phyloP scores from a whole-genome alignment of 1,284 basidiomycete genomes.

The Tremellales sp. region DNA sequence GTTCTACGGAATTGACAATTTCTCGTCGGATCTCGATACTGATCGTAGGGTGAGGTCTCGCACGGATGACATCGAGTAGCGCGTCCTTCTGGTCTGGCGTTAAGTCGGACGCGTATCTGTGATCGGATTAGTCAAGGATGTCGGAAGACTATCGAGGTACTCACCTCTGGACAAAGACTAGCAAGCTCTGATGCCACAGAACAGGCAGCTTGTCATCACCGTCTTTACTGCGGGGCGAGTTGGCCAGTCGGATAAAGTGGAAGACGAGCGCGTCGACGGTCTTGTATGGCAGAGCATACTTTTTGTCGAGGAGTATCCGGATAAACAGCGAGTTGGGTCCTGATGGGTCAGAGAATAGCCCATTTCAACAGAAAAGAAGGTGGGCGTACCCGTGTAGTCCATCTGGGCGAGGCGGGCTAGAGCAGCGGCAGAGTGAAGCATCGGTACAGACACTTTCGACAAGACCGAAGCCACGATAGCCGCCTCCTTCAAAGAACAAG shows the following conservation, averaged over 20 bases:
- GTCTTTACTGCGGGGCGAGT: slow-evolving; percentile 70
- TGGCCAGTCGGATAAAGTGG: slow-evolving; percentile 93
- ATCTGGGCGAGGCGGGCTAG: slow-evolving; percentile 89
- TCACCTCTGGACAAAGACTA: slow-evolving; percentile 90
- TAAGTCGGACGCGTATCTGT: slow-evolving; percentile 89
- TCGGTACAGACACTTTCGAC: slow-evolving; percentile 86
- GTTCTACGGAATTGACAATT: slow-evolving; percentile 53
- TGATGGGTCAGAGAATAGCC: slow-evolving; percentile 21
- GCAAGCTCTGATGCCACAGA: slow-evolving; percentile 94
- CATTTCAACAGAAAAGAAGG: neutral
- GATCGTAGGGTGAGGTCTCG: slow-evolving; percentile 83
- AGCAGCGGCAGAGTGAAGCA: slow-evolving; percentile 94
- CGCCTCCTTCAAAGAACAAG: slow-evolving; percentile 90
- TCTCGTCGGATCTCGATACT: slow-evolving; percentile 87
- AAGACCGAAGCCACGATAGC: slow-evolving; percentile 91
- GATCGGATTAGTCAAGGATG: neutral
- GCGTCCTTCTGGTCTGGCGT: slow-evolving; percentile 98
- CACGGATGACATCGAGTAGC: slow-evolving; percentile 85
- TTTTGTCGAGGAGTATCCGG: slow-evolving; percentile 94
- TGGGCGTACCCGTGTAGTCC: slow-evolving; percentile 77
- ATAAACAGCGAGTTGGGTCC: slow-evolving; percentile 97
- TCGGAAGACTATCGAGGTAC: slow-evolving; percentile 16
- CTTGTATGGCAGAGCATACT: slow-evolving; percentile 96
- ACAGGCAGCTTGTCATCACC: slow-evolving; percentile 71
- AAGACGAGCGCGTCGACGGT: slow-evolving; percentile 96